Evolutionary conservation across 163 green algal species (phyloP), one percentile per base, ranked within the genome.

Genomic region (Scenedesmus sp.): DNA sequence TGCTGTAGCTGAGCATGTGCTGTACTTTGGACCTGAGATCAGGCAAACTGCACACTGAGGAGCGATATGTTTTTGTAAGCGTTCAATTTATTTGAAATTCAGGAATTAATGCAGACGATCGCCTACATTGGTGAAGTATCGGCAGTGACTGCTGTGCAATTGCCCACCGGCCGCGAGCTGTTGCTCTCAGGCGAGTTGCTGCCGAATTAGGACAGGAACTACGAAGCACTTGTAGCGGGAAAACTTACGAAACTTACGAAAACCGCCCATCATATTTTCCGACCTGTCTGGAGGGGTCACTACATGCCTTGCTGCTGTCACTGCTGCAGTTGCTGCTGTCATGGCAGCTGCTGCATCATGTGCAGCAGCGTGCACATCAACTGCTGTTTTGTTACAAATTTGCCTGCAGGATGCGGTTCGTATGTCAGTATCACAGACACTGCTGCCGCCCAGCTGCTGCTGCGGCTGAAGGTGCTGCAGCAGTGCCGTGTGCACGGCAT

Each of bases 381-480:
- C 22, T 59, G 16, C 4, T 59, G 0, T 53, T 22, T 3, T 15
- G 20, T 46, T n/a, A 37, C 3, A 68, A 35, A 51, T 12, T 30
- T 49, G n/a, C n/a, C n/a, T n/a, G 56, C 72, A 78, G 86, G 76
- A 16, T 86, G 73, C 30, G 53, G 76, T 7, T 78, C 82, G 2
- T 87, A 87, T 53, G 82, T 87, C 18, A 49, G 51, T 12, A 87
- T 87, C 37, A 49, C 85, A 56, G 85, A 81, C 33, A 37, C 85
- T 15, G 43, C 40, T 37, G 40, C 56, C 40, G 30, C 26, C 0
- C 40, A n/a, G 43, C 43, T 83, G 43, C n/a, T 89, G 33, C 37
- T 51, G 42, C 26, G 85, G 2, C 33, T 89, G 20, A 72, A 83
- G 30, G 61, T 46, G 30, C 30, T 89, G 37, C 42, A 87, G 51